A percentile compares a stretch with the other conserved stretches of the same genome.
These are phyloP conservation scores for Hebeloma cylindrosporum DNA, from an alignment of 768 basidiomycete genomes.

Conservation along the genomic window DNA sequence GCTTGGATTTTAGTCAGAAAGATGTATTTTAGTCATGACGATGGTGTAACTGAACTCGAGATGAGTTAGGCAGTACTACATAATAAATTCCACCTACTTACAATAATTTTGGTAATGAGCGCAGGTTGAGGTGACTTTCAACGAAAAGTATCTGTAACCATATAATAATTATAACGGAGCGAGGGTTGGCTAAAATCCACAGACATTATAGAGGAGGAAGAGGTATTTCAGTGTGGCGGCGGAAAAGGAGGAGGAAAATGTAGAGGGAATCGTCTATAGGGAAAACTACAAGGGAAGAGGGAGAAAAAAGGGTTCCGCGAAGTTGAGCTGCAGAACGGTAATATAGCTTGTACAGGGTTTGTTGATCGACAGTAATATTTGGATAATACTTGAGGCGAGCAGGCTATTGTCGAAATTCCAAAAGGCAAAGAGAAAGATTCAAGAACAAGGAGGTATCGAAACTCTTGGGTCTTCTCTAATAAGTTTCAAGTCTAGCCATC, in stretches of 20 bases:
- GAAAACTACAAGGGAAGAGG: neutral
- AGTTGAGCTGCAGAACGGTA: slow-evolving; percentile 1
- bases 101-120: slow-evolving; percentile 9
- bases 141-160: too few relatives aligned
- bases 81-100: too few relatives aligned
- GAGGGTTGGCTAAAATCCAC: too few relatives aligned
- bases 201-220: too few relatives aligned
- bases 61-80: too few relatives aligned
- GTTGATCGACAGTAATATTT: slow-evolving; percentile 10
- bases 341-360: slow-evolving; percentile 15
- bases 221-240: too few relatives aligned
- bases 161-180: too few relatives aligned
- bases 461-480: slow-evolving; percentile 3
- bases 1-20: too few relatives aligned
- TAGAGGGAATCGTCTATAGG: neutral
- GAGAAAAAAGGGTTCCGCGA: neutral
- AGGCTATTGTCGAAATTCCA: neutral
- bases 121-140: neutral
- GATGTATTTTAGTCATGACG: too few relatives aligned
- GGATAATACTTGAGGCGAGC: slow-evolving; percentile 1
- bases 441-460: slow-evolving; percentile 1
- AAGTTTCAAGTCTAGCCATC: slow-evolving; percentile 7
- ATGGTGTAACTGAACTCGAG: too few relatives aligned
- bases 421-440: neutral
- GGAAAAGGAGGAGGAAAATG: neutral